Evolutionary conservation across 495 filamentous ascomycete genomes (phyloP).

Genomic region (Xylaria cubensis): DNA sequence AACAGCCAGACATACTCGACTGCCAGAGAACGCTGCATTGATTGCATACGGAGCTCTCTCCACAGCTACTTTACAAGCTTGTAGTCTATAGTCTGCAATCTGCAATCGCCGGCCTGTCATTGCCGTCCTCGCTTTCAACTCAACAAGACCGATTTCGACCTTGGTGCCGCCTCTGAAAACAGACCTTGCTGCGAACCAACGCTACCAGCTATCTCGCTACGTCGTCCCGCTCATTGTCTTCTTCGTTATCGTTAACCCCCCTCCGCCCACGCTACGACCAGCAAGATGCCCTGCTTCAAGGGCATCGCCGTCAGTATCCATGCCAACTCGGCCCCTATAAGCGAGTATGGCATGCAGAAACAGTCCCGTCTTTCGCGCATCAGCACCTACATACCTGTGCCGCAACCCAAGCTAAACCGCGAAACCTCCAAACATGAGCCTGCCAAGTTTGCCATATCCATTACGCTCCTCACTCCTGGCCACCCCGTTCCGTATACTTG

Average conservation of each 20-base stretch:
- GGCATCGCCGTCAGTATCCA: slow-evolving; percentile 97
- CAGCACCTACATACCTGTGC: slow-evolving; percentile 95
- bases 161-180: neutral
- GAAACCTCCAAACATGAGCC: slow-evolving; percentile 79
- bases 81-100: neutral
- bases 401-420: slow-evolving; percentile 77
- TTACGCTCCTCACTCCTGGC: slow-evolving; percentile 89
- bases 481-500: slow-evolving; percentile 89
- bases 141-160: neutral
- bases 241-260: neutral
- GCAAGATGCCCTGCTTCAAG: slow-evolving; percentile 93
- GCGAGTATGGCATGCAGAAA: slow-evolving; percentile 93
- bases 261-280: slow-evolving; percentile 14
- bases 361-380: slow-evolving; percentile 90
- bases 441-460: slow-evolving; percentile 94
- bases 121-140: neutral
- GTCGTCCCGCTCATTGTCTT: slow-evolving; percentile 7
- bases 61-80: neutral
- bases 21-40: neutral
- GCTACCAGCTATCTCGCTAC: neutral
- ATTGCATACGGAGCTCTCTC: neutral
- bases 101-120: neutral
- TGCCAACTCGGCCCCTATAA: slow-evolving; percentile 83
- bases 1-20: neutral
- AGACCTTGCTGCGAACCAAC: neutral